These are phyloP conservation scores for Diaporthe humulicola DNA, from an alignment of 2,329 filamentous ascomycete genomes.

Conservation along the genomic window DNA sequence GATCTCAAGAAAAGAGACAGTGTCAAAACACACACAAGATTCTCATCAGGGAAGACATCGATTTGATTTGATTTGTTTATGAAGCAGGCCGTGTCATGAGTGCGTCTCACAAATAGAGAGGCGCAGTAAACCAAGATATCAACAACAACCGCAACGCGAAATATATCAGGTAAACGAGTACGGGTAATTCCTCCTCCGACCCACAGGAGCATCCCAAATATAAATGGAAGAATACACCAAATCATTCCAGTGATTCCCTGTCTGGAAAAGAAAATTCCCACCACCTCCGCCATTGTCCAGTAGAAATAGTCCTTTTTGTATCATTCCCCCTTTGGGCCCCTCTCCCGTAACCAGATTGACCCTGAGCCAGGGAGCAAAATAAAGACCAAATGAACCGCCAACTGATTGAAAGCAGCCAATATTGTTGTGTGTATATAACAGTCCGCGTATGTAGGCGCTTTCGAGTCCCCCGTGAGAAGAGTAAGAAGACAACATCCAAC, in stretches of 20 bases:
- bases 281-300: background rate
- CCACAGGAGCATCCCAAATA: background rate
- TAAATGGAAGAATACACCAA: background rate
- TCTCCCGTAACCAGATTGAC: background rate
- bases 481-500: conserved; percentile 28
- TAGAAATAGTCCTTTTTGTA: conserved; percentile 4
- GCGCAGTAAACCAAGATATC: background rate
- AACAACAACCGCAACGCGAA: conserved; percentile 1
- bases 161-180: background rate
- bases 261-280: conserved; percentile 1
- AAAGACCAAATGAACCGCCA: background rate
- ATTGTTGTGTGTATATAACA: conserved; percentile 22
- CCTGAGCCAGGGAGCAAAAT: conserved; percentile 5
- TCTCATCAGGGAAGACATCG: background rate
- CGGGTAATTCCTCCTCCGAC: background rate
- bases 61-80: conserved; percentile 11
- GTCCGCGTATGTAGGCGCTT: conserved; percentile 23
- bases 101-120: background rate
- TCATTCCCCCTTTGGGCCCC: background rate
- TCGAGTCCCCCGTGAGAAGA: conserved; percentile 11
- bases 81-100: conserved; percentile 29
- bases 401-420: conserved; percentile 11
- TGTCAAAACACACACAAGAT: background rate
- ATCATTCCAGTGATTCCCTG: background rate
- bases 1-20: background rate